Conservation (phyloP, 768 basidiomycete species). For the Mycena sanguinolenta region DNA sequence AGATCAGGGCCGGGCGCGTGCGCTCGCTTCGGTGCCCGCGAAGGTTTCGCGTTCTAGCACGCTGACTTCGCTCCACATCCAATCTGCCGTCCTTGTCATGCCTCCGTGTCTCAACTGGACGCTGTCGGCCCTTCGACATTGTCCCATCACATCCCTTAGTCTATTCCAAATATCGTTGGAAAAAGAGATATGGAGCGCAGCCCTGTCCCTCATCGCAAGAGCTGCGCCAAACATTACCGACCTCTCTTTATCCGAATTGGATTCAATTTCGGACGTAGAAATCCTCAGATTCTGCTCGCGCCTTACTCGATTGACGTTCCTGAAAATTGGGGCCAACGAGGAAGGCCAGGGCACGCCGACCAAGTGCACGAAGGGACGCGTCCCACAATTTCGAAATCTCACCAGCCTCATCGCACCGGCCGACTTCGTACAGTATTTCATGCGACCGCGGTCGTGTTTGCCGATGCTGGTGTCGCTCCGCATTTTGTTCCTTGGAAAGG, state of each 20-base stretch:
- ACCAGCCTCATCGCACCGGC: conserved; percentile 27
- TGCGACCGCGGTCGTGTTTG: conserved; percentile 15
- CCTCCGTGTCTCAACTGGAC: conserved; percentile 36
- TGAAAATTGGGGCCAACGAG: conserved; percentile 29
- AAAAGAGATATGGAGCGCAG: conserved; percentile 24
- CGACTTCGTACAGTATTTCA: conserved; percentile 27
- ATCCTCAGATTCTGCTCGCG: conserved; percentile 32
- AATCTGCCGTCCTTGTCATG: conserved; percentile 33
- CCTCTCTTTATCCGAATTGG: conserved; percentile 31
- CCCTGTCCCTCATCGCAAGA: conserved; percentile 28
- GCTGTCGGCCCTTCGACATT: conserved; percentile 24
- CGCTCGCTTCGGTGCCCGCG: conserved; percentile 1
- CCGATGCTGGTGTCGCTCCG: conserved; percentile 26
- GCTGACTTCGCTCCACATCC: conserved; percentile 30
- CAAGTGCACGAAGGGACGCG: conserved; percentile 10
- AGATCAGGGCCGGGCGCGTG: conserved; percentile 24
- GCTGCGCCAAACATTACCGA: conserved; percentile 19
- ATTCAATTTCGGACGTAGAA: conserved; percentile 28
- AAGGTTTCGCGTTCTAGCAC: conserved; percentile 11
- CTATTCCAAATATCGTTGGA: conserved; percentile 32
- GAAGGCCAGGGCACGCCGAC: conserved; percentile 19
- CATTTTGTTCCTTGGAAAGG: conserved; percentile 21
- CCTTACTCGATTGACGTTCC: conserved; percentile 24
- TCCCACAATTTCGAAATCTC: conserved; percentile 23
- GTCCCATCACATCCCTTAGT: conserved; percentile 28